Evolutionary conservation across 1,284 basidiomycete species (phyloP), one percentile per base, ranked within the genome.

Genomic region (Cryptococcus sp.): DNA sequence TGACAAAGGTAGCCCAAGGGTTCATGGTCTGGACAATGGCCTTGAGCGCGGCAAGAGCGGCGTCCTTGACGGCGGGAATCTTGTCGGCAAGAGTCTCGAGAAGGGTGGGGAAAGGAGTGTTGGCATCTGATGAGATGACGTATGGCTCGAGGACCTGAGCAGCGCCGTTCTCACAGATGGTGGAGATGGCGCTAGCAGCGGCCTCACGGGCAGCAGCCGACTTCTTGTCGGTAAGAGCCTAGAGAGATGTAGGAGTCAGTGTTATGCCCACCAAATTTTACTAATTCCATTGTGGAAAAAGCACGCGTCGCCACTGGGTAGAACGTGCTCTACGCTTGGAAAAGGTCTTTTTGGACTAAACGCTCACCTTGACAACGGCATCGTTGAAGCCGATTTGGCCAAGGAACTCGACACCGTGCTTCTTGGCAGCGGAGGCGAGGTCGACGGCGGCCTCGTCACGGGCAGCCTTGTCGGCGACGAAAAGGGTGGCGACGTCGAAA

Each of bases 1-100:
- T 80, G 74, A 92, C 85, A 60, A 86, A 84, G 39, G 89, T 82
- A 51, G 88, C 90, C 93, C 94, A 98, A 37, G 90, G 87, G 82
- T 89, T 93, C 88, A 93, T 91, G 68, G 84, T 83, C 72, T 88
- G 82, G 74, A 87, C 87, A 73, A 89, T 89, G 72, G 84, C 82
- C 78, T 86, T 86, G 74, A 95, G 87, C 58, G 94, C 93, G 72
- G 88, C 87, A 63, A 94, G 81, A 62, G 95, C 89, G 57, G 90
- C 89, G 69, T 86, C 88, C 62, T 73, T 69, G 63, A 78, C 77
- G 45, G 81, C 77, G 70, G 96, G 80, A 67, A 90, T 87, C 86
- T 94, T 95, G 86, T 95, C 92, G 78, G 82, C 83, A 64, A 93
- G 87, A 57, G 89, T 88, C 81, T 98, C 96, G 72, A 95, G 83